A percentile compares a stretch with the other conserved stretches of the same genome.
Conservation (phyloP, 805 yeast genomes). For the Candida vaughaniae region DNA sequence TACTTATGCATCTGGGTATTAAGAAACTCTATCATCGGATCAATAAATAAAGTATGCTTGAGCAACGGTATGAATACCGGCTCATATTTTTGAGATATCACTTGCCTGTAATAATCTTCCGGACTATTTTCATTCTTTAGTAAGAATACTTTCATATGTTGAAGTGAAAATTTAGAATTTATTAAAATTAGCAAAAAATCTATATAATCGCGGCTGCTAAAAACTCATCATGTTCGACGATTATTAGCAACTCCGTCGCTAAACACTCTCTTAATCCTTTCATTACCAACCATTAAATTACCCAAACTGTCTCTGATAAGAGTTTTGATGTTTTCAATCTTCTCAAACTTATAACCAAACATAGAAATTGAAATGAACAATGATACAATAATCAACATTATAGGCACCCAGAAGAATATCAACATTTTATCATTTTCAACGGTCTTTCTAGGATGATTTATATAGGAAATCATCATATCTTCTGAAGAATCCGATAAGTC, state of each 20-base stretch:
- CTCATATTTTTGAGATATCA: constrained; percentile 6
- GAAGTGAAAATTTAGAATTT: neutral
- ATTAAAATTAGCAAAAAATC: too few relatives aligned
- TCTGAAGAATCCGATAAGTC: constrained; percentile 43
- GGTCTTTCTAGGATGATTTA: constrained; percentile 46
- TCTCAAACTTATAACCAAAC: constrained; percentile 38
- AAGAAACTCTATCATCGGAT: constrained; percentile 45
- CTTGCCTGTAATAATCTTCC: constrained; percentile 54
- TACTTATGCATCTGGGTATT: constrained; percentile 36
- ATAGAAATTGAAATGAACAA: constrained; percentile 44
- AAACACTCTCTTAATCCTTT: constrained; percentile 39
- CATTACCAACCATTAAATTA: constrained; percentile 43
- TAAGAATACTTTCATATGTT: constrained; percentile 42
- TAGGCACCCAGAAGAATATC: constrained; percentile 89
- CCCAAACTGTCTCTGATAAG: constrained; percentile 38
- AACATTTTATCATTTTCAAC: constrained; percentile 77
- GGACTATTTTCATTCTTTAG: constrained; percentile 74
- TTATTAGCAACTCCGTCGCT: constrained; percentile 9
- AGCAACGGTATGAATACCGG: constrained; percentile 71
- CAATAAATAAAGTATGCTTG: constrained; percentile 55
- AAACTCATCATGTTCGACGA: too few relatives aligned
- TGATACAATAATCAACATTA: constrained; percentile 55
- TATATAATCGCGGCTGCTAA: too few relatives aligned
- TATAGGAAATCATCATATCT: constrained; percentile 42
- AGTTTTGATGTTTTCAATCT: constrained; percentile 33